Conservation (phyloP, 768 basidiomycete genomes). For the Crepidotus variabilis region DNA sequence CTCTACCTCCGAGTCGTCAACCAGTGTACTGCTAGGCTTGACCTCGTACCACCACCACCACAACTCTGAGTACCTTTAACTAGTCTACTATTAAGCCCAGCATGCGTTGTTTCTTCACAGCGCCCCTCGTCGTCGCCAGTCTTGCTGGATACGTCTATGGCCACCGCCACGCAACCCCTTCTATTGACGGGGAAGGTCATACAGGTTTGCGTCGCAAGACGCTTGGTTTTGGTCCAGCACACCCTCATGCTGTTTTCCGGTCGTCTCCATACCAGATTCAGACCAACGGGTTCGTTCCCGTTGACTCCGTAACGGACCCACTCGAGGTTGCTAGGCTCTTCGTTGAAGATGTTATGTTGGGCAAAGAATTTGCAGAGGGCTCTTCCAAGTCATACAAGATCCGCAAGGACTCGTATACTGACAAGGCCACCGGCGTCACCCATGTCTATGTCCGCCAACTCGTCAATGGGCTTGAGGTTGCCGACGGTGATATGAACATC, state of each 20-base stretch:
- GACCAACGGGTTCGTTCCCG: slow-evolving; percentile 37
- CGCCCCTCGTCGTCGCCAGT: slow-evolving; percentile 56
- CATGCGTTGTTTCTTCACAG: slow-evolving; percentile 67
- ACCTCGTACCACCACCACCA: neutral
- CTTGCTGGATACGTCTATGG: slow-evolving; percentile 55
- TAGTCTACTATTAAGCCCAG: slow-evolving; percentile 7
- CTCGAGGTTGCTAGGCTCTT: slow-evolving; percentile 62
- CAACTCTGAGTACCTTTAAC: neutral
- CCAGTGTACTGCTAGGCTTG: neutral
- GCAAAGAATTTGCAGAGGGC: slow-evolving; percentile 30
- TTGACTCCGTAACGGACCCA: slow-evolving; percentile 42
- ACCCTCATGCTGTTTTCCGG: slow-evolving; percentile 67
- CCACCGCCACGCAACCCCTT: slow-evolving; percentile 27
- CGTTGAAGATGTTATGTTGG: slow-evolving; percentile 42
- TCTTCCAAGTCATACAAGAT: slow-evolving; percentile 45
- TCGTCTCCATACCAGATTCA: slow-evolving; percentile 44
- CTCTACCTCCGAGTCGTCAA: neutral
- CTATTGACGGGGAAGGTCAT: slow-evolving; percentile 25
- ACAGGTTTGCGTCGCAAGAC: slow-evolving; percentile 73
- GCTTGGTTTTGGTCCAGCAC: slow-evolving; percentile 81
- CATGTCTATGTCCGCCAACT: slow-evolving; percentile 88
- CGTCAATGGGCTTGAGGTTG: slow-evolving; percentile 82
- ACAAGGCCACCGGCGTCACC: slow-evolving; percentile 78
- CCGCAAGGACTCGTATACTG: slow-evolving; percentile 84
- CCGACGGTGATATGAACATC: slow-evolving; percentile 89